Conservation (phyloP, 768 basidiomycete species). For the Agrocybe pediades region DNA sequence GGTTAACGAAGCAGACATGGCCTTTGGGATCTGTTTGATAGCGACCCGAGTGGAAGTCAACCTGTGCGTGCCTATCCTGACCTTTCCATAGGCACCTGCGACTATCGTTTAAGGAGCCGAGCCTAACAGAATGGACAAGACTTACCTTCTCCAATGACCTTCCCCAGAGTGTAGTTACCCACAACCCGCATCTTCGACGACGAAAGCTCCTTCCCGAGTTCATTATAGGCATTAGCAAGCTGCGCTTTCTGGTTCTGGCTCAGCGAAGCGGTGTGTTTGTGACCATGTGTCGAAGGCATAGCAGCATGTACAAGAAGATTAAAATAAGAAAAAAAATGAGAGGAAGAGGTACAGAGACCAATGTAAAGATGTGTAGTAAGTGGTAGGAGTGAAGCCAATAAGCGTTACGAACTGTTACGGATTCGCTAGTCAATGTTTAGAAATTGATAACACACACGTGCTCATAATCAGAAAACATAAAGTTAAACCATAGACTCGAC, state of each 20-base stretch:
- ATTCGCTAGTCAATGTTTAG: background rate
- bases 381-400: background rate
- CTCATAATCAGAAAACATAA: background rate
- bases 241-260: slow-evolving; percentile 82
- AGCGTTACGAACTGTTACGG: background rate
- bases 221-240: slow-evolving; percentile 95
- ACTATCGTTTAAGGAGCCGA: slow-evolving; percentile 1
- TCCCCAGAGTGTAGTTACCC: slow-evolving; percentile 92
- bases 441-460: slow-evolving; percentile 8
- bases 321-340: slow-evolving; percentile 33
- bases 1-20: slow-evolving; percentile 87
- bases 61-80: slow-evolving; percentile 92
- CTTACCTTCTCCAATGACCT: slow-evolving; percentile 93
- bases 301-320: slow-evolving; percentile 38
- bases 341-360: slow-evolving; percentile 36
- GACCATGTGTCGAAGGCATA: slow-evolving; percentile 54
- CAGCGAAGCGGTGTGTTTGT: slow-evolving; percentile 63
- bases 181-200: slow-evolving; percentile 88
- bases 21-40: slow-evolving; percentile 97
- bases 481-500: background rate
- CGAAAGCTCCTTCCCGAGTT: slow-evolving; percentile 94
- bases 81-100: slow-evolving; percentile 92
- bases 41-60: slow-evolving; percentile 91
- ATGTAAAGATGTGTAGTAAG: slow-evolving; percentile 6
- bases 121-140: slow-evolving; percentile 21